Evolutionary conservation across 2,329 filamentous ascomycete species (phyloP), one percentile per base, ranked within the genome.

Genomic region (Neodidymelliopsis sp.): DNA sequence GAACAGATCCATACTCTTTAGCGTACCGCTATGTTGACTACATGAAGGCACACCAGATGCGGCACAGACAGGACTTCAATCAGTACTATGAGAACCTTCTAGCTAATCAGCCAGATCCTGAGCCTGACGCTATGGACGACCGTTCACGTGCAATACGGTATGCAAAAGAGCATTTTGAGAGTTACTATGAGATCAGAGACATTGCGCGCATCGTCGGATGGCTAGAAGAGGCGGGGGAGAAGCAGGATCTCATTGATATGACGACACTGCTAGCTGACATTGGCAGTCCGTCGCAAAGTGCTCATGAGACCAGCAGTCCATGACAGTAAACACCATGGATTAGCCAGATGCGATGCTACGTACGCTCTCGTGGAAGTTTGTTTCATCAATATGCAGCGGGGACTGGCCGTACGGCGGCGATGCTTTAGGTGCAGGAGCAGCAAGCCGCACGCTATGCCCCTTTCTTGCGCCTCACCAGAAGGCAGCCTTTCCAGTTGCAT

Each of bases 11-110:
- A 3, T 63, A 62, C 40, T 36, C 52, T 25, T 36, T 68, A 29
- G 63, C 61, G 24, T 50, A 63, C 37, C 49, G 53, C 13, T 64
- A 64, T 47, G 35, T 29, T 12, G 59, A 64, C 12, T 65, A 53
- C 36, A 58, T 65, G 54, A n/a, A 24, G 12, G 16, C 53, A 9
- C 28, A 54, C 19, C 54, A 51, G 9, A 46, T 44, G 22, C 53
- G 39, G 12, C 31, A 27, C 6, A 20, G 34, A 10, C 56, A 64
- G 34, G 23, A 31, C 10, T 35, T 37, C 23, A 63, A 65, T 16
- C 35, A 48, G 3, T 63, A 65, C 47, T 61, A 61, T 25, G 51
- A 59, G 41, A 59, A 35, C 4, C 49, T 63, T 13, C 53, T 67
- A 20, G 62, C 62, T 15, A 65, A 63, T 22, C 56, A 58, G 25